Evolutionary conservation across 306 rosid species (phyloP), one percentile per base, ranked within the genome.

Genomic region (Castanea sativa): DNA sequence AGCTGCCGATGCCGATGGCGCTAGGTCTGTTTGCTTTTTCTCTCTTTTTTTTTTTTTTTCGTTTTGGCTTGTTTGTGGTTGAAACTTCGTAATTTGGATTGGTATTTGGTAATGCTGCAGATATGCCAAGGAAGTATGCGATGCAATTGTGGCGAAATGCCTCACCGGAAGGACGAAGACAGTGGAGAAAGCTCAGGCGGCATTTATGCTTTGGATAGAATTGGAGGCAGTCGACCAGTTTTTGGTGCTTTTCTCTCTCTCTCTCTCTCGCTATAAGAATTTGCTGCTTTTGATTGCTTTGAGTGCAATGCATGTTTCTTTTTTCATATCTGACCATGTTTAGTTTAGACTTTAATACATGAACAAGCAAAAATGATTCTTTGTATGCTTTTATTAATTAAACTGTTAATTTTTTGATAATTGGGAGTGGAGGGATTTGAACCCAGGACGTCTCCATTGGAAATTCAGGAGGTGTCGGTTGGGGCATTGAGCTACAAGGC

Each of bases 111-210:
- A 70, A 45, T 61, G 7, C 71, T 64, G 43, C 77, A 96, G 99
- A 88, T 90, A 70, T 33, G 98, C 87, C 21, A 96, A 96, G 85
- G 99, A 96, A 80, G 92, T 86, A 19, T 96, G 99, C 33, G 99
- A 96, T 55, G 88, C 98, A 4, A 80, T 96, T 78, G 97, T 89
- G 79, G 97, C 97, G 1, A 96, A 96, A 86, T 96, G 99, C 88
- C 82, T 96, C 75, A 91, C 99, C 5, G 99, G 99, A 51, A 87
- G 99, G 89, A 94, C 99, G 0, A 95, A 95, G 91, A 95, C 99
- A 2, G 99, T 95, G 84, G 99, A 95, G 89, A 95, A 95, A 81
- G 97, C 99, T 77, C 99, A 93, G 87, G 92, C 97, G 60, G 89
- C 81, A 16, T 96, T 96, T 78, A 84, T 93, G 97, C 92, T 96